Base-by-base conservation (phyloP, 2,329 filamentous ascomycete species). In the Pleomassaria siparia region DNA sequence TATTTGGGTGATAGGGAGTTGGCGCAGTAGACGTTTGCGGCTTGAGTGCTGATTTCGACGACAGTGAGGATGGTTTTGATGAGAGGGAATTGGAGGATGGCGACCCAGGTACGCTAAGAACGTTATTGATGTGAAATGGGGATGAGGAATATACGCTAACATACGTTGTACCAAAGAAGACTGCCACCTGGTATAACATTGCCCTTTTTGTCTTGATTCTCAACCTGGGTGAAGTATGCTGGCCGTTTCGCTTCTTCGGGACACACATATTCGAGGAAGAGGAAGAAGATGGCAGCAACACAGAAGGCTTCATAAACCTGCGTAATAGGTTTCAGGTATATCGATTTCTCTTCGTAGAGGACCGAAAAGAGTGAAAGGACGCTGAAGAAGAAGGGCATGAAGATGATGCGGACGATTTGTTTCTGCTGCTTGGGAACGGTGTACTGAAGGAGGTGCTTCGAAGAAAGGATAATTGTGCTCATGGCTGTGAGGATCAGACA, bases 231-330 rank as follows among this genome's bases (percentile, higher is more conserved):
- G 33, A 52, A 45, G 32, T 44, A 44, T 9, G 35, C 36, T 2
- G 25, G 15, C 12, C 39, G 30, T 16, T 26, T 36, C 11, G 37
- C 12, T 5, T 30, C 20, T 13, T 50, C 44, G 4, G 59, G 59
- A 22, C 50, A 56, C 10, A 57, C 51, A 40, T 54, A 65, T 40
- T 65, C 54, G 4, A 64, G 36, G 48, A 57, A 63, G 11, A 64
- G 56, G 7, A 63, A 44, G 43, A 56, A 65, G 4, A 65, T 44
- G 2, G 58, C 56, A 15, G 61, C 60, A 11, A 66, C 48, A 18
- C 55, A 55, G 29, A 61, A 62, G 2, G 61, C 55, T 46, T 66
- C 60, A 46, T 65, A 67, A n/a, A 64, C 37, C 25, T 60, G 55
- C 7, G 53, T 52, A n/a, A 64, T 41, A 1, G 62, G 56, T 28